Base-by-base conservation (phyloP, 306 rosid genomes). In the Casuarina cunninghamiana region DNA sequence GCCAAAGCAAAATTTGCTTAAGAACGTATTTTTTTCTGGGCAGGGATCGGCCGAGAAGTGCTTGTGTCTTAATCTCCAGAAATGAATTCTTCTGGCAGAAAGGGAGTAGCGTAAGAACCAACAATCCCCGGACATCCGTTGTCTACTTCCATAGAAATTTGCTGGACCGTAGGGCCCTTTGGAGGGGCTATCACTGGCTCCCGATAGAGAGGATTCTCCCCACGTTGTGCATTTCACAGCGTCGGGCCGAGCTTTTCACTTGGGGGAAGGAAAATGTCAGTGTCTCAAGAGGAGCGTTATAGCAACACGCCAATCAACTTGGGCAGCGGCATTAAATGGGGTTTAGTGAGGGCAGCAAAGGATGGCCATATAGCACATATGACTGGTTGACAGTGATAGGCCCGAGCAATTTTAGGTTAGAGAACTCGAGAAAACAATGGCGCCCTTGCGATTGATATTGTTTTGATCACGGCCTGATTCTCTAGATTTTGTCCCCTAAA, bases 131-230 rank as follows among this genome's bases (percentile, higher is more conserved):
- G 17, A 44, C 60, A 61, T 79, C 81, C 66, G 32, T 46, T 54
- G 83, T 75, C 78, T 32, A 55, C 55, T 74, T 69, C 72, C 69
- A 67, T 68, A 66, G 46, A 70, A 53, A 74, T 57, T 54, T 58
- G 46, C 80, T 48, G 75, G 41, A 69, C 5, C 45, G 8, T 44
- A 48, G 55, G 17, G 51, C 68, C 75, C 19, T 48, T 37, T 8
- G 8, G 37, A 9, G 13, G 5, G 46, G 42, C 67, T 53, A 75
- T 62, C 60, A 41, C 50, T 68, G n/a, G 51, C 3, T 9, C 50
- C 61, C 50, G 41, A 46, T 60, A 44, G 12, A 50, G 43, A 26
- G 32, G 74, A 57, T 55, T 53, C 44, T 38, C 26, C 62, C 73
- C 53, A 41, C 19, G 32, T 42, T 73, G 50, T 58, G 39, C 5